Conservation (phyloP, 2,329 filamentous ascomycete genomes). For the Ustulina deusta region DNA sequence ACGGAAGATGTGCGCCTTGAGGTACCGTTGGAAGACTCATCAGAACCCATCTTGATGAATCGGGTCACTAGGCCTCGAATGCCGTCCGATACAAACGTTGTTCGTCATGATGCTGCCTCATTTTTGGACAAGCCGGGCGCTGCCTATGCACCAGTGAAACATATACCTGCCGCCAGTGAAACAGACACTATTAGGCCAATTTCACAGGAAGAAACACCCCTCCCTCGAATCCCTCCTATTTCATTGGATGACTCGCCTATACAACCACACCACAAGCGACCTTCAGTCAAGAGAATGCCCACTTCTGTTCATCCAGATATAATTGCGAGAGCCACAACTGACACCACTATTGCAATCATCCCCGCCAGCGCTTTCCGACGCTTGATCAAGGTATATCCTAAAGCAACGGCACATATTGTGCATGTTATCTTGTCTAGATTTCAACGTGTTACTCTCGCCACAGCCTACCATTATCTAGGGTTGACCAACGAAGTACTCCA, state of each 20-base stretch:
- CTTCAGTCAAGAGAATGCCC: conserved; percentile 61
- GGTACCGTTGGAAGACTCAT: conserved; percentile 73
- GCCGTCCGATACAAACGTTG: conserved; percentile 40
- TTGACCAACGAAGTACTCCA: conserved; percentile 90
- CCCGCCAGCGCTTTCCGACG: conserved; percentile 95
- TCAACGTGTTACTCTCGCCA: conserved; percentile 93
- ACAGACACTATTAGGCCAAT: conserved; percentile 42
- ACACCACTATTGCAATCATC: conserved; percentile 98
- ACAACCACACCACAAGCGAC: conserved; percentile 51
- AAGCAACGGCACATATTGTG: conserved; percentile 96
- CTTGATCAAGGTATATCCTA: conserved; percentile 92
- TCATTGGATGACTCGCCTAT: conserved; percentile 69
- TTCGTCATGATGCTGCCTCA: conserved; percentile 35
- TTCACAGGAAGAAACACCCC: conserved; percentile 51
- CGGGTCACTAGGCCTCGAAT: conserved; percentile 49
- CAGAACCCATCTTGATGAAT: conserved; percentile 47
- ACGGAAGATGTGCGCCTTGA: conserved; percentile 92
- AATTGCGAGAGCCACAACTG: conserved; percentile 92
- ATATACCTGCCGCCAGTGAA: conserved; percentile 45
- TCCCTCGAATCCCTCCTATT: conserved; percentile 79
- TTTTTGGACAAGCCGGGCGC: conserved; percentile 35
- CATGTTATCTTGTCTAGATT: conserved; percentile 96
- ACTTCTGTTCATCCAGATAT: conserved; percentile 96
- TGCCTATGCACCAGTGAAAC: conserved; percentile 47
- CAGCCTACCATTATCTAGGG: conserved; percentile 93